Base-by-base conservation (phyloP, 164 flowering plant genomes). In the Pachysandra terminalis region DNA sequence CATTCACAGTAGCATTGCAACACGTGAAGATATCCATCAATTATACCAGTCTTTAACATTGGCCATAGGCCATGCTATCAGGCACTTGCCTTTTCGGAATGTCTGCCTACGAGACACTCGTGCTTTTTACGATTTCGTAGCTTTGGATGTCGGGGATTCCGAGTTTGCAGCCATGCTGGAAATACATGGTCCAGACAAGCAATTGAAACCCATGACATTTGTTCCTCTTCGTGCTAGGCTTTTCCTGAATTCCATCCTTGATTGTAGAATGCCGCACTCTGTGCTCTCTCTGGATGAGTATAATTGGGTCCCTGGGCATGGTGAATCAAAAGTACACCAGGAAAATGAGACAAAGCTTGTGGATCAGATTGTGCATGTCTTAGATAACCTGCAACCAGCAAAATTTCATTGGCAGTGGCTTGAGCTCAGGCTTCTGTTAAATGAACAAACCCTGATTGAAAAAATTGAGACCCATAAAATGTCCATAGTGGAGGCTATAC, bases 351-450 rank as follows among this genome's bases (percentile, higher is more conserved):
- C 73, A 52, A 93, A 88, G 78, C 95, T 87, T 81, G 66, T 70
- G 53, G 89, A 88, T 71, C 89, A 86, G 82, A 84, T 96, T 72
- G 90, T 93, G 19, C 80, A 85, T 78, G 90, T 85, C 59, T 72
- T 96, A 69, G 93, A 96, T 71, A 79, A 87, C 6, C 67, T 96
- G 75, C 99, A 96, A 59, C 97, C 96, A 58, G 98, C 99, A 56
- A 93, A 87, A 68, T 91, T 96, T 73, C 98, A 96, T 75, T 96
- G 99, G 99, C 99, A 96, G 73, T 96, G 99, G 99, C 82, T 96
- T 66, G 97, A 93, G 81, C 87, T 96, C 58, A 83, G 98, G 84
- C 91, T 96, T 32, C 88, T 96, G 56, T 79, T 96, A 60, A 93
- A 92, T 75, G 99, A 96, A 72, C 99, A 90, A 79, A 89, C 89